Percentiles rank a stretch among this genome's conserved stretches.
These are phyloP conservation scores for Globisporangium spinosum DNA, from an alignment of 352 stramenopile species.

Conservation along the genomic window DNA sequence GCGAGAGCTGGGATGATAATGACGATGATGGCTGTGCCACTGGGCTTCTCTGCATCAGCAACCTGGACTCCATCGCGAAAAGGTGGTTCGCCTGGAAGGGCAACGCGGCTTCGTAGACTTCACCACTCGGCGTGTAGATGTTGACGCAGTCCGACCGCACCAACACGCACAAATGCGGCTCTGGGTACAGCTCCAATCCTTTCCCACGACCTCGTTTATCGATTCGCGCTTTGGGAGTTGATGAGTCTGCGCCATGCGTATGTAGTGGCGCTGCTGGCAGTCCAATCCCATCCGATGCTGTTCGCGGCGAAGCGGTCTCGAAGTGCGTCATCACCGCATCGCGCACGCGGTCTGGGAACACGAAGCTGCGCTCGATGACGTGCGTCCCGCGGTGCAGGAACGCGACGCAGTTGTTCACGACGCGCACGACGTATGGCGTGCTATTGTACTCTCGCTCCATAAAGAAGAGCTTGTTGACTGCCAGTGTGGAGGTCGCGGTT, in stretches of 20 bases:
- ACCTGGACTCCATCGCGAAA: constrained; percentile 38
- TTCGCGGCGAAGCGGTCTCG: constrained; percentile 7
- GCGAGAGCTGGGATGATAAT: neutral
- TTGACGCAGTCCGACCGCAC: constrained; percentile 65
- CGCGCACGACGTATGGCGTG: constrained; percentile 37
- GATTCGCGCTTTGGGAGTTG: neutral
- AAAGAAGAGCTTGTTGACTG: constrained; percentile 28
- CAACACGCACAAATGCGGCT: constrained; percentile 54
- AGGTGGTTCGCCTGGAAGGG: constrained; percentile 69
- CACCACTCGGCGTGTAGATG: constrained; percentile 55
- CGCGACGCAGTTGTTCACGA: constrained; percentile 42
- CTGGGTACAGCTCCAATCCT: constrained; percentile 10
- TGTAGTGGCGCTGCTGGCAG: neutral
- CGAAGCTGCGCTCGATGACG: constrained; percentile 58
- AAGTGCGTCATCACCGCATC: constrained; percentile 57
- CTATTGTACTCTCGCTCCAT: constrained; percentile 25
- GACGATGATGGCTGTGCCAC: constrained; percentile 24
- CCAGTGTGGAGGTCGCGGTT: neutral
- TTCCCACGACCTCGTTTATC: constrained; percentile 10
- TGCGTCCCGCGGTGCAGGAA: constrained; percentile 51
- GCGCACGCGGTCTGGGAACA: constrained; percentile 52
- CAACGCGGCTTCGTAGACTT: constrained; percentile 69
- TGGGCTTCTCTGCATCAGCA: constrained; percentile 65
- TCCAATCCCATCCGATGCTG: neutral
- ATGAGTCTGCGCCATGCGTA: neutral